Conservation (phyloP, 2,329 filamentous ascomycete genomes). For the Decorospora gaudefroyi region DNA sequence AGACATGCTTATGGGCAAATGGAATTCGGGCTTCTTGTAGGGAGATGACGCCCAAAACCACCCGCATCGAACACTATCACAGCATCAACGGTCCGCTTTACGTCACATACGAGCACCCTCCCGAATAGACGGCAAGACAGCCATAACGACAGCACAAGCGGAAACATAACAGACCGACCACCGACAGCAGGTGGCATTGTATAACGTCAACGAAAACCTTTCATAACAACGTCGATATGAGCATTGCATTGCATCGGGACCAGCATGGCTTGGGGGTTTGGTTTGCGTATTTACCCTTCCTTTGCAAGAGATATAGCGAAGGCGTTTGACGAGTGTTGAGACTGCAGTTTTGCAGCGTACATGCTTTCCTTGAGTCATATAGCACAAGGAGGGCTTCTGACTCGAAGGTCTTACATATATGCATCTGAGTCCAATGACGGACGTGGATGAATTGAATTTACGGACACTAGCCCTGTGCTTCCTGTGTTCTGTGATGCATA, state of each 20-base stretch:
- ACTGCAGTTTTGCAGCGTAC: not conserved
- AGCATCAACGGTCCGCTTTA: not conserved
- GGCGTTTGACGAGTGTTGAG: constrained; percentile 19
- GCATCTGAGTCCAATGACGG: not conserved
- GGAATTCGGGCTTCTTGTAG: constrained; percentile 40
- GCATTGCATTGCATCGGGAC: constrained; percentile 28
- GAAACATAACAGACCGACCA: not conserved
- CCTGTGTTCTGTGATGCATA: too few relatives aligned
- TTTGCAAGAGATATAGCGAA: constrained; percentile 18
- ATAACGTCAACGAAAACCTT: constrained; percentile 12
- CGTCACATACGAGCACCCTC: constrained; percentile 7
- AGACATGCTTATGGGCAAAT: constrained; percentile 71
- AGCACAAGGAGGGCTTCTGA: not conserved
- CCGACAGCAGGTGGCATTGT: constrained; percentile 9
- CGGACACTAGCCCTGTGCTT: too few relatives aligned
- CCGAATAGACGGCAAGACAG: constrained; percentile 5
- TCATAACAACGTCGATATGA: constrained; percentile 10
- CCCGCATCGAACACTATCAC: constrained; percentile 1
- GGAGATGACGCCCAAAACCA: not conserved
- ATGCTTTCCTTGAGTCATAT: not conserved
- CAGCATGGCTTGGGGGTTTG: constrained; percentile 12
- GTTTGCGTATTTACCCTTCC: not conserved
- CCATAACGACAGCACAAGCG: constrained; percentile 1
- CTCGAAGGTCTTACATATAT: not conserved
- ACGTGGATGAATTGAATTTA: not conserved